A percentile compares a stretch with the other conserved stretches of the same genome.
Conservation (phyloP, 2,329 filamentous ascomycete species). For the Trematosphaeria pertusa region DNA sequence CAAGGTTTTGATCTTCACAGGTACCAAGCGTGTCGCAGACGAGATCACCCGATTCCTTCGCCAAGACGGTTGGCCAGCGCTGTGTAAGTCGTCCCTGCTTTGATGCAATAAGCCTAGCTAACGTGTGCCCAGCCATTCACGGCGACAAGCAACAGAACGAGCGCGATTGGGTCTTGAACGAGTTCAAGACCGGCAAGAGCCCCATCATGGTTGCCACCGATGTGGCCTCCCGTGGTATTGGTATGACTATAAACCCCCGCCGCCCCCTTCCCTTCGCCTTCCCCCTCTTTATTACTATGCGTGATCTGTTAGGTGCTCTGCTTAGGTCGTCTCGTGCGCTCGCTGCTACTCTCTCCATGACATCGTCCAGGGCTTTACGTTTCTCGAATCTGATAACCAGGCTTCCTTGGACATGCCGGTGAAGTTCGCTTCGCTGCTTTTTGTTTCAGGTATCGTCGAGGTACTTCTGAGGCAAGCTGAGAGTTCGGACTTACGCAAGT, state of each 20-base stretch:
- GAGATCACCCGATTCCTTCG: constrained; percentile 97
- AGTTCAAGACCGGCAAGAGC: constrained; percentile 99
- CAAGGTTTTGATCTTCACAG: constrained; percentile 94
- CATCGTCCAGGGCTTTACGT: constrained; percentile 87
- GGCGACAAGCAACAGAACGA: constrained; percentile 99
- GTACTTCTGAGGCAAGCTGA: constrained; percentile 76
- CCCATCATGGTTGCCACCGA: constrained; percentile 99
- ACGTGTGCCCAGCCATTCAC: constrained; percentile 77
- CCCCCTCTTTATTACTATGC: constrained; percentile 56
- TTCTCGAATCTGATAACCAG: constrained; percentile 79
- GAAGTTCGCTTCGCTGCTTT: constrained; percentile 72
- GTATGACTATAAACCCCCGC: constrained; percentile 81
- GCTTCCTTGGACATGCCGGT: constrained; percentile 89
- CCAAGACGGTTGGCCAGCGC: constrained; percentile 96
- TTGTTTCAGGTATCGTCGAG: constrained; percentile 73
- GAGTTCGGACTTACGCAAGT: constrained; percentile 81
- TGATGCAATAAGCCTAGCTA: constrained; percentile 39
- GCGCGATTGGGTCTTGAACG: constrained; percentile 98
- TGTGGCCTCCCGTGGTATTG: constrained; percentile 99
- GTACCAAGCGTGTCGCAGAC: constrained; percentile 88
- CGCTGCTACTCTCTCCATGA: constrained; percentile 76
- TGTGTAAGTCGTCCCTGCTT: constrained; percentile 69
- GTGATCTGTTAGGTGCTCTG: constrained; percentile 79
- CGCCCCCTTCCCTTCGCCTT: constrained; percentile 47
- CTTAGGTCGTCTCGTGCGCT: constrained; percentile 88